Conservation (phyloP, 2,329 filamentous ascomycete species). For the Claviceps pazoutovae region DNA sequence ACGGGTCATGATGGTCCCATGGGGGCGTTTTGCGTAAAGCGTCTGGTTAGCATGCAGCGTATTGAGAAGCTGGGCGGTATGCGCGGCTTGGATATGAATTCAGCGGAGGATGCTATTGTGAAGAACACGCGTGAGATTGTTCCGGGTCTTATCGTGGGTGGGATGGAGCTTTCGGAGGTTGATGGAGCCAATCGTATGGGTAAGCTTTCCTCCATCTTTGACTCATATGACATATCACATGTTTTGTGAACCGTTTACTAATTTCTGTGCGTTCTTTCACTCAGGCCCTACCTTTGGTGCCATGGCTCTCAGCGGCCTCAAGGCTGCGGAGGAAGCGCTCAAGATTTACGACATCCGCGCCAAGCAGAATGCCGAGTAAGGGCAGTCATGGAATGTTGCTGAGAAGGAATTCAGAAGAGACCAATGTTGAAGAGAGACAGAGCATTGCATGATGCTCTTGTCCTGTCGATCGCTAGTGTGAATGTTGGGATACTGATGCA, state of each 20-base stretch:
- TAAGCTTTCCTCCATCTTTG: conserved; percentile 9
- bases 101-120: conserved; percentile 84
- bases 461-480: not conserved
- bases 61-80: conserved; percentile 79
- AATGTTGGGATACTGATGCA: not conserved
- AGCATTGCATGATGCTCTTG: not conserved
- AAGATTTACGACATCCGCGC: conserved; percentile 64
- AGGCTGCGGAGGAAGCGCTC: conserved; percentile 79
- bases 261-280: not conserved
- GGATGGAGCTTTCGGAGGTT: conserved; percentile 85
- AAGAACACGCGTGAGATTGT: conserved; percentile 81
- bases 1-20: conserved; percentile 87
- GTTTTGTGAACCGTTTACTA: too few species aligned
- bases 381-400: too few species aligned
- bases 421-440: not conserved
- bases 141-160: conserved; percentile 80
- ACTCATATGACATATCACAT: not conserved
- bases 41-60: conserved; percentile 75
- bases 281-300: conserved; percentile 66
- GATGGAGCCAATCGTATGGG: conserved; percentile 90
- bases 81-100: conserved; percentile 86
- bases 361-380: conserved; percentile 48
- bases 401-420: conserved; percentile 13
- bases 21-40: conserved; percentile 82
- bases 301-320: conserved; percentile 77